Percentiles rank a stretch among this genome's conserved stretches.
phyloP scores from a whole-genome alignment of 2,329 filamentous ascomycete species.

The Trichoderma guizhouense region DNA sequence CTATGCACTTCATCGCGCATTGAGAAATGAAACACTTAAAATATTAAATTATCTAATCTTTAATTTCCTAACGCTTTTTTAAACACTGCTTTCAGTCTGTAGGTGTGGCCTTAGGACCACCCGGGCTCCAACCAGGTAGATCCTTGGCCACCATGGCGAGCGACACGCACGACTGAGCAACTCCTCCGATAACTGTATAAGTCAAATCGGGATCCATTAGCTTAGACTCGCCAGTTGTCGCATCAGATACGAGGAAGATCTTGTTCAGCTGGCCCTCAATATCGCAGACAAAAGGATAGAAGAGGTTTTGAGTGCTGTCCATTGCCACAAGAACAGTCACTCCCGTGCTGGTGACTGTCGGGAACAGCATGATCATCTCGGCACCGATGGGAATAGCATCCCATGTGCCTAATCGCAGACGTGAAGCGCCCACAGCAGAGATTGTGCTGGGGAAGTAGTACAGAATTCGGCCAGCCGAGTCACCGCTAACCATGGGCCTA shows the following conservation, averaged over 20 bases:
- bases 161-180: background rate
- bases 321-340: background rate
- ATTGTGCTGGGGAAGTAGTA: constrained; percentile 5
- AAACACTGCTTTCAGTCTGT: no score
- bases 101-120: background rate
- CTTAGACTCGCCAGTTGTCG: background rate
- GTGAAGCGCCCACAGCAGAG: background rate
- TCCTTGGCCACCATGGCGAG: constrained; percentile 1
- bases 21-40: background rate
- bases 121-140: background rate
- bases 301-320: background rate
- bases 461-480: background rate
- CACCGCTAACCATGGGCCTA: background rate
- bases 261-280: constrained; percentile 6
- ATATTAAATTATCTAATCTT: background rate
- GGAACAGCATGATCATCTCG: background rate
- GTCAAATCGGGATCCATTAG: background rate
- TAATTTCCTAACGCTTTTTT: background rate
- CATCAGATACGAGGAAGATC: background rate
- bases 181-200: background rate
- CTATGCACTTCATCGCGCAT: background rate
- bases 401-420: background rate
- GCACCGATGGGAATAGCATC: background rate
- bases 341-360: background rate
- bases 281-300: background rate